Percentiles rank a stretch among this genome's conserved stretches.
Conservation (phyloP, 2,329 filamentous ascomycete species). For the Talaromyces sp. region DNA sequence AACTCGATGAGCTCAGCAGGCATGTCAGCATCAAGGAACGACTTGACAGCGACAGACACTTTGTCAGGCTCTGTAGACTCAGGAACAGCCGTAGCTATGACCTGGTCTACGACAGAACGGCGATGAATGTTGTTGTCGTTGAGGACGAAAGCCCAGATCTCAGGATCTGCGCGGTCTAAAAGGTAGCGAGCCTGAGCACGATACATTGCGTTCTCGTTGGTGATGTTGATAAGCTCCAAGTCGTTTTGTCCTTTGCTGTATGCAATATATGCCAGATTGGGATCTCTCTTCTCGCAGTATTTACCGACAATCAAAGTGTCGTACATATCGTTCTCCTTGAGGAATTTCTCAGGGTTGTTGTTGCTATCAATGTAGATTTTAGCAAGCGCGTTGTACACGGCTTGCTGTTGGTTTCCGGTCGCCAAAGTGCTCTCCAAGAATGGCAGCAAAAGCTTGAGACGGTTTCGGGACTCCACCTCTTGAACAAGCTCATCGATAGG, state of each 20-base stretch:
- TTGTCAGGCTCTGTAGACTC: slow-evolving; percentile 90
- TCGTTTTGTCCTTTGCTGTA: slow-evolving; percentile 98
- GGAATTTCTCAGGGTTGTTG: slow-evolving; percentile 95
- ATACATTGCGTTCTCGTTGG: slow-evolving; percentile 99
- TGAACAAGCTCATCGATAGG: slow-evolving; percentile 91
- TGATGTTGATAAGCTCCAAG: slow-evolving; percentile 92
- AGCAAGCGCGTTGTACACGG: slow-evolving; percentile 92
- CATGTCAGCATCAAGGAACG: slow-evolving; percentile 86
- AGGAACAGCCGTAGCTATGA: slow-evolving; percentile 90
- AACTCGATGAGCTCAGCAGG: slow-evolving; percentile 94
- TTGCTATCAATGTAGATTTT: slow-evolving; percentile 99
- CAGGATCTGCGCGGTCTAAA: slow-evolving; percentile 79
- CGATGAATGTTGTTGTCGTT: slow-evolving; percentile 95
- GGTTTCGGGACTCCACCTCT: slow-evolving; percentile 94
- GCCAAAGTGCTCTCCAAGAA: slow-evolving; percentile 93
- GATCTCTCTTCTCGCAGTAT: slow-evolving; percentile 98
- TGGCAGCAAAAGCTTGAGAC: slow-evolving; percentile 88
- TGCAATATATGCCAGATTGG: slow-evolving; percentile 89
- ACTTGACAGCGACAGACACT: slow-evolving; percentile 89
- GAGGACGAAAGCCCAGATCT: slow-evolving; percentile 93
- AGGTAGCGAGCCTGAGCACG: slow-evolving; percentile 94
- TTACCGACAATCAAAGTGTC: slow-evolving; percentile 90
- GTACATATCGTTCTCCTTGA: slow-evolving; percentile 96
- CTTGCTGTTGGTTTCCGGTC: slow-evolving; percentile 89
- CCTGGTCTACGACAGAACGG: slow-evolving; percentile 89